These are phyloP conservation scores for Colletotrichum ledebouriae DNA, from an alignment of 2,329 filamentous ascomycete species.

Conservation along the genomic window DNA sequence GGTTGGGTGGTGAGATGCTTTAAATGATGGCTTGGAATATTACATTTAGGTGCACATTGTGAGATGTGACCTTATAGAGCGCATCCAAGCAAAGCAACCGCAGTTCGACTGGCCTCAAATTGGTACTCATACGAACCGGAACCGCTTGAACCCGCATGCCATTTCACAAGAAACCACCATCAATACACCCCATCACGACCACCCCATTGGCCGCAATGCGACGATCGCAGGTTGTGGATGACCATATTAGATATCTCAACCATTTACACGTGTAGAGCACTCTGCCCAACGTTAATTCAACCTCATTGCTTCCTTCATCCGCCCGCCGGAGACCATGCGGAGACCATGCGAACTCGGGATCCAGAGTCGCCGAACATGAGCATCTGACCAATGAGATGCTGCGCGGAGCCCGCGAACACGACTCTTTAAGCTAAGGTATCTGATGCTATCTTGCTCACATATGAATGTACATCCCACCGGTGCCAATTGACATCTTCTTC, in stretches of 20 bases:
- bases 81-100: no score
- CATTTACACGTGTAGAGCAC: no score
- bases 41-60: no score
- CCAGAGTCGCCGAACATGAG: not conserved
- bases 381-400: not conserved
- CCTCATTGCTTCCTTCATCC: not conserved
- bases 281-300: not conserved
- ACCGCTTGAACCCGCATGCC: constrained; percentile 4
- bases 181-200: not conserved
- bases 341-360: constrained; percentile 6
- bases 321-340: constrained; percentile 5
- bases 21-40: no score
- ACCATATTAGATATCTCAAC: constrained; percentile 26
- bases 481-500: not conserved
- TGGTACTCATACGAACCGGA: no score
- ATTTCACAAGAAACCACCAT: not conserved
- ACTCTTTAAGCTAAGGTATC: constrained; percentile 32
- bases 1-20: no score
- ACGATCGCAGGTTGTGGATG: constrained; percentile 11
- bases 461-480: constrained; percentile 6
- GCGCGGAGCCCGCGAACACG: not conserved
- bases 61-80: no score
- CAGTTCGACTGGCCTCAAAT: no score
- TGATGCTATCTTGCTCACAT: constrained; percentile 19
- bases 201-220: not conserved